Evolutionary conservation across 2,329 filamentous ascomycete genomes (phyloP), one percentile per base, ranked within the genome.

Genomic region (Aspergillus bombycis): DNA sequence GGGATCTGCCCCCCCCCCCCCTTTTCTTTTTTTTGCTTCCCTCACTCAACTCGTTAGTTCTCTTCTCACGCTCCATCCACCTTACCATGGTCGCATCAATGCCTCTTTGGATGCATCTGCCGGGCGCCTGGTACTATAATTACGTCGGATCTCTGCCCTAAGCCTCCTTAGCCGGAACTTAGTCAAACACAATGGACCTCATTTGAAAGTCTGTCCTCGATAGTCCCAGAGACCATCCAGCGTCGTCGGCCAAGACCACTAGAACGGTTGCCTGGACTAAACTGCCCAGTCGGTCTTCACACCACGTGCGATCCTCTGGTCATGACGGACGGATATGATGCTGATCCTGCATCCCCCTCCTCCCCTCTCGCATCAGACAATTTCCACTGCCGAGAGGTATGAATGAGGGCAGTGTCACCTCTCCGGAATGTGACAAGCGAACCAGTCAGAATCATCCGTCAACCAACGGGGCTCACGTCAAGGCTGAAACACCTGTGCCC

Each of bases 401-500:
- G 45, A 30, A 34, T 16, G 19, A 41, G 19, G 38, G 38, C 38
- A n/a, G 38, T 41, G 38, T 41, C 10, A 54, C 50, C 23, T 54
- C 10, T 10, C 50, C 19, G 50, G 57, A 60, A 60, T 60, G 57
- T 54, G 46, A 43, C 50, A 54, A 54, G 32, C 32, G 30, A 54
- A 21, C 50, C 50, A 54, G 50, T 54, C 26, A 34, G 50, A 32
- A 11, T 32, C 28, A 10, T 11, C 28, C 10, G 8, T 34, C 2
- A 9, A 34, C 50, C 50, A 53, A 53, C 48, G 48, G 30, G 48
- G 48, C 57, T 52, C 45, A 52, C 32, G 46, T 60, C 46, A 60
- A 60, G 46, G 57, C 57, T 60, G 57, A 60, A 60, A 60, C 57
- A 52, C 34, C 9, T 8, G 21, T 50, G 30, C 23, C 9, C 23